phyloP scores from a whole-genome alignment of 495 filamentous ascomycete genomes.

The Cercophora sp. region DNA sequence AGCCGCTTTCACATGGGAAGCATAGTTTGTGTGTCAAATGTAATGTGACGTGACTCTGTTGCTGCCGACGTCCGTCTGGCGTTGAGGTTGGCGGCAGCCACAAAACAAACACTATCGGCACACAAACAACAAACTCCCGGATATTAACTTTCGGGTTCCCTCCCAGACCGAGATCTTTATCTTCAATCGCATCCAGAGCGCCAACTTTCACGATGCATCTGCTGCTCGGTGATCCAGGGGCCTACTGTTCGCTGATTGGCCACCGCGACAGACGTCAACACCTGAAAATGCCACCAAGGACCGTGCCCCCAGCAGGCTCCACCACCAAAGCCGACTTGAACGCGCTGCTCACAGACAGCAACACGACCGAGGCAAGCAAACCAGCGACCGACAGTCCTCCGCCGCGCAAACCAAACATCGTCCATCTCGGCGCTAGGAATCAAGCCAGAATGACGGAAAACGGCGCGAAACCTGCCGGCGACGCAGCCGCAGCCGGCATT shows the following conservation, averaged over 20 bases:
- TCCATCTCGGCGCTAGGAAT: too few relatives aligned
- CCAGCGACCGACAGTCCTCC: background rate
- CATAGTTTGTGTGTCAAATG: background rate
- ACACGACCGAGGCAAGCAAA: background rate
- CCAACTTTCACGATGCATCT: background rate
- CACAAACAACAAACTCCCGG: background rate
- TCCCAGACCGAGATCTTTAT: too few relatives aligned
- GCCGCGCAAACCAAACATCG: too few relatives aligned
- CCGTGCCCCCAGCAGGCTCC: background rate
- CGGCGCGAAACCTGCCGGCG: constrained; percentile 28
- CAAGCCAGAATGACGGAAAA: constrained; percentile 53
- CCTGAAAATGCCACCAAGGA: too few relatives aligned
- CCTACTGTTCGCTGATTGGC: constrained; percentile 10
- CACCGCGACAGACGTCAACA: background rate
- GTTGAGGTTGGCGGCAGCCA: background rate
- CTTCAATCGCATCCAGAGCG: too few relatives aligned
- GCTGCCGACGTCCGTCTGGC: background rate
- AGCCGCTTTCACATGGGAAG: background rate
- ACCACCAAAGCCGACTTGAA: background rate
- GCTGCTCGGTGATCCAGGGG: background rate
- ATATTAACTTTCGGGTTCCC: background rate
- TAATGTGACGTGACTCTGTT: background rate
- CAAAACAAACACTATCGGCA: background rate
- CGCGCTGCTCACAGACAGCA: too few relatives aligned
- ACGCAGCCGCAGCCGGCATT: constrained; percentile 36